A percentile compares a stretch with the other conserved stretches of the same genome.
phyloP scores from a whole-genome alignment of 164 flowering plant species.

The Dillenia turbinata region DNA sequence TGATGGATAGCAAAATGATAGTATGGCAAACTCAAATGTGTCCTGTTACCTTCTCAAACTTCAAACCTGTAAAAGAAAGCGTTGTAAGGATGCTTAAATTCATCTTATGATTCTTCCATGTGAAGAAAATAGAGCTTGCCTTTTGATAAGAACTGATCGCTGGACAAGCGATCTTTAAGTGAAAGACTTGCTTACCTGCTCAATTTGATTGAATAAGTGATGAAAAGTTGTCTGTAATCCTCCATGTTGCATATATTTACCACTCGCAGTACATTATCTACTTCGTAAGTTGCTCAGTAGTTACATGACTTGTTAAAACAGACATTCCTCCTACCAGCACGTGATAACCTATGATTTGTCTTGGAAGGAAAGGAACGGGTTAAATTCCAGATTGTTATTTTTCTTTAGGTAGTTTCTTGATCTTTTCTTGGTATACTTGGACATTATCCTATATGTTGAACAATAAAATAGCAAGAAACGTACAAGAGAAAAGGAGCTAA shows the following conservation, averaged over 20 bases:
- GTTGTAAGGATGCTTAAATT: not conserved
- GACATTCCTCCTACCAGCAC: constrained; percentile 84
- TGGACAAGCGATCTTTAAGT: constrained; percentile 52
- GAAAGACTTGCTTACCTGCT: constrained; percentile 95
- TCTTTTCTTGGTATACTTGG: too few relatives aligned
- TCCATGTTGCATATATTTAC: constrained; percentile 92
- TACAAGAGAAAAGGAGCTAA: too few relatives aligned
- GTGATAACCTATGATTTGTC: constrained; percentile 56
- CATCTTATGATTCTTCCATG: too few relatives aligned
- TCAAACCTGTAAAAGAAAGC: constrained; percentile 46
- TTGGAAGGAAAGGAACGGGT: too few relatives aligned
- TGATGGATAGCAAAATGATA: constrained; percentile 70
- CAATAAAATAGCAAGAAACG: too few relatives aligned
- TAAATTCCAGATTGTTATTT: too few relatives aligned
- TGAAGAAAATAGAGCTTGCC: constrained; percentile 31
- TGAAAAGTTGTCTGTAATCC: constrained; percentile 87
- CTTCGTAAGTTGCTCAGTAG: constrained; percentile 92
- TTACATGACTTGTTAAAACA: constrained; percentile 65
- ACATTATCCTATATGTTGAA: too few relatives aligned
- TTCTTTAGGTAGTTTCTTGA: too few relatives aligned
- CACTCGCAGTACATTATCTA: constrained; percentile 88
- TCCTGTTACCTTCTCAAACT: constrained; percentile 54
- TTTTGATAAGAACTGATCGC: constrained; percentile 54
- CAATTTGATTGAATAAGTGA: constrained; percentile 91
- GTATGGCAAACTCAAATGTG: constrained; percentile 59